phyloP scores from a whole-genome alignment of 2,329 filamentous ascomycete species.

The Paecilomyces formosus region DNA sequence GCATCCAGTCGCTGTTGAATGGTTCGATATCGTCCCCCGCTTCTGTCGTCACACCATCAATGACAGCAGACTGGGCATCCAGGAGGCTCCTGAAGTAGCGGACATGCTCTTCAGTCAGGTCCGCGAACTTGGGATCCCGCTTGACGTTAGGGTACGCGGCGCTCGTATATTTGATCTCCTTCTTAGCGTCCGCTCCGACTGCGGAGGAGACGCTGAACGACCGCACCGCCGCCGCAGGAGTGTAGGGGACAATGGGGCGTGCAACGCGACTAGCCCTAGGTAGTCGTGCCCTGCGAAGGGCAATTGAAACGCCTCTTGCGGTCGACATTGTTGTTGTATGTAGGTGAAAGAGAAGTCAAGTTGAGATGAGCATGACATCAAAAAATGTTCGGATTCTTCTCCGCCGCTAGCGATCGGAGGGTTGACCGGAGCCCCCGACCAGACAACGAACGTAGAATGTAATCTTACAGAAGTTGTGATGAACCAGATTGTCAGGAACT shows the following conservation, averaged over 20 bases:
- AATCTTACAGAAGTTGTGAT: not conserved
- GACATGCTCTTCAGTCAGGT: constrained; percentile 71
- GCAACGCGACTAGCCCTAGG: constrained; percentile 18
- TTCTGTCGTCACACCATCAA: constrained; percentile 73
- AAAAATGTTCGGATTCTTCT: not conserved
- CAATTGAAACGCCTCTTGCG: constrained; percentile 14
- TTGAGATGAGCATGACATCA: not conserved
- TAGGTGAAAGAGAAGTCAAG: not conserved
- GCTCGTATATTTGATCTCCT: constrained; percentile 64
- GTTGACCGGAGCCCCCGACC: not conserved
- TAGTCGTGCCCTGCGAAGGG: constrained; percentile 24
- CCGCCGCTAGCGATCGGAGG: not conserved
- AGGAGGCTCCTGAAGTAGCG: constrained; percentile 75
- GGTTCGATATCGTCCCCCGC: constrained; percentile 74
- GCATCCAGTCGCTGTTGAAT: constrained; percentile 98
- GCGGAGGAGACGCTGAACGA: constrained; percentile 23
- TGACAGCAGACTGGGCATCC: constrained; percentile 67
- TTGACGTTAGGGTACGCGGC: constrained; percentile 74
- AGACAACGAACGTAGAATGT: not conserved
- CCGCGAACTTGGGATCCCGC: constrained; percentile 64
- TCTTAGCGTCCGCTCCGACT: constrained; percentile 17
- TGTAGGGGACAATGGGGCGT: constrained; percentile 15
- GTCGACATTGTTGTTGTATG: constrained; percentile 1
- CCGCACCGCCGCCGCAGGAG: constrained; percentile 14
- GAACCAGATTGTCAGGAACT: not conserved